Evolutionary conservation across 2,329 filamentous ascomycete genomes (phyloP).

Genomic region (Myriosclerotinia scirpicola): DNA sequence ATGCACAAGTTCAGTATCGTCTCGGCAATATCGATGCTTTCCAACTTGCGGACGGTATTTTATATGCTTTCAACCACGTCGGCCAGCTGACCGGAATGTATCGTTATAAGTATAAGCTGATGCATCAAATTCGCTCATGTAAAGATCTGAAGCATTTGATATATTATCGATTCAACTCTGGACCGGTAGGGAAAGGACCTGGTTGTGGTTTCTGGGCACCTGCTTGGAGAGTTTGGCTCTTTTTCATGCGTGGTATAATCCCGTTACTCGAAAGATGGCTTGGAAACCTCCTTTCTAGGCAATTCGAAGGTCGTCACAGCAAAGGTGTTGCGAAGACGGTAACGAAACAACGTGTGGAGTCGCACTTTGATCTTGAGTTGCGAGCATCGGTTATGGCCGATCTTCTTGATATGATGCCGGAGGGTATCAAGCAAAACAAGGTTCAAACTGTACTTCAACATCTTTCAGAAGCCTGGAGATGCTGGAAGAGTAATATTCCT

Average conservation of each 20-base stretch:
- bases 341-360: slow-evolving; percentile 98
- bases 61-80: slow-evolving; percentile 99
- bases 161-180: slow-evolving; percentile 98
- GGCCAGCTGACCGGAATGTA: slow-evolving; percentile 99
- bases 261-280: slow-evolving; percentile 96
- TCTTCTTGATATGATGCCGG: slow-evolving; percentile 99
- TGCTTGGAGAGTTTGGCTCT: slow-evolving; percentile 97
- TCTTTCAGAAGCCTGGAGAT: slow-evolving; percentile 96
- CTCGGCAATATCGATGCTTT: slow-evolving; percentile 98
- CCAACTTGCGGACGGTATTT: slow-evolving; percentile 94
- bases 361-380: slow-evolving; percentile 95
- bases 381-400: slow-evolving; percentile 98
- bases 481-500: slow-evolving; percentile 99
- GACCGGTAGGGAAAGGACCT: slow-evolving; percentile 93
- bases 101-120: slow-evolving; percentile 99
- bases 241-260: slow-evolving; percentile 99
- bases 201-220: slow-evolving; percentile 99
- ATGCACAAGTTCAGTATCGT: slow-evolving; percentile 96
- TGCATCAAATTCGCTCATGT: slow-evolving; percentile 99
- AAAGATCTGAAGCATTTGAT: slow-evolving; percentile 99
- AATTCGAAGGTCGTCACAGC: slow-evolving; percentile 97
- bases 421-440: slow-evolving; percentile 99
- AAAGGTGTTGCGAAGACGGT: slow-evolving; percentile 99
- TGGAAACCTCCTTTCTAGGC: slow-evolving; percentile 91
- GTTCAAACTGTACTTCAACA: slow-evolving; percentile 97